phyloP scores from a whole-genome alignment of 176 grass and related monocot genomes.

The Echinochloa phyllopogon region DNA sequence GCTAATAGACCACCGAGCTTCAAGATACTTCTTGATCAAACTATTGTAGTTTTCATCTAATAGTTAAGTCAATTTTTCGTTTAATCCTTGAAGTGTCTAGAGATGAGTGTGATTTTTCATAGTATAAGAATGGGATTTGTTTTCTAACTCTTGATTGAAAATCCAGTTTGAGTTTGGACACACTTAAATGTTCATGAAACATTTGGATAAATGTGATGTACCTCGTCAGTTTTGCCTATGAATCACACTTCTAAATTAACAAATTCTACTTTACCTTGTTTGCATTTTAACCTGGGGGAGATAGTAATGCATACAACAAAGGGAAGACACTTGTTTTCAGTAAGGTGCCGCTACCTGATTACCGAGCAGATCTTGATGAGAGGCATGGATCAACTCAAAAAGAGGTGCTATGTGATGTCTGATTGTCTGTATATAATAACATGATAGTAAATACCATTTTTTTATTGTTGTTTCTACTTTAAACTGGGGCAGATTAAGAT shows the following conservation, averaged over 20 bases:
- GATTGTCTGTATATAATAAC: constrained; percentile 30
- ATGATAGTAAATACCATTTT: constrained; percentile 19
- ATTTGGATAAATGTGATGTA: neutral
- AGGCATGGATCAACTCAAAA: constrained; percentile 91
- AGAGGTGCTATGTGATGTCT: constrained; percentile 65
- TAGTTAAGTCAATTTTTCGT: too few relatives aligned
- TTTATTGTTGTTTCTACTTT: constrained; percentile 41
- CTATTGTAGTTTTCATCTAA: too few relatives aligned
- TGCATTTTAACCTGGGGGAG: constrained; percentile 60
- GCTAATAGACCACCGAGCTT: too few relatives aligned
- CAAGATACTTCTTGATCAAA: too few relatives aligned
- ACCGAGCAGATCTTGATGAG: constrained; percentile 95
- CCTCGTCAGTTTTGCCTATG: neutral
- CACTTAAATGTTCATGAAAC: too few relatives aligned
- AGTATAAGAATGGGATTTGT: too few relatives aligned
- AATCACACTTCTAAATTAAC: constrained; percentile 38
- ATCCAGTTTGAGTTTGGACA: too few relatives aligned
- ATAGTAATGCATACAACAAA: constrained; percentile 92
- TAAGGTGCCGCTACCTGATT: constrained; percentile 93
- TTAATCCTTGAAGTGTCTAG: too few relatives aligned
- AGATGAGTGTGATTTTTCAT: too few relatives aligned
- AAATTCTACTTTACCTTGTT: constrained; percentile 38
- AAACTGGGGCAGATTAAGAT: constrained; percentile 84
- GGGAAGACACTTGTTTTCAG: constrained; percentile 93
- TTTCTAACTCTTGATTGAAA: too few relatives aligned